These are phyloP conservation scores for Dryas alaskensis DNA, from an alignment of 306 rosid genomes.

Conservation along the genomic window DNA sequence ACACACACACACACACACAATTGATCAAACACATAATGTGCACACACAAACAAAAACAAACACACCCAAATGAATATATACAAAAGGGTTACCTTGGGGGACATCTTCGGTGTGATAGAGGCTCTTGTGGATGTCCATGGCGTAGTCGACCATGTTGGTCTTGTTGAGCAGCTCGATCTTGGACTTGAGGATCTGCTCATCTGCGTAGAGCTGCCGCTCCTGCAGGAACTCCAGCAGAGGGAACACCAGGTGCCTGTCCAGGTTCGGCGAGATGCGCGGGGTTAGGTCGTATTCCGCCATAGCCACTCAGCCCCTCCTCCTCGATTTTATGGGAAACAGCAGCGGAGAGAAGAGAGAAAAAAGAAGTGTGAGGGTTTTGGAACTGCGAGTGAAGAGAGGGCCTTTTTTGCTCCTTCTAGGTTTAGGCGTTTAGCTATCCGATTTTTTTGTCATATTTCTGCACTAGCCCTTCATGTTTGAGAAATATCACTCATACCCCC, in stretches of 20 bases:
- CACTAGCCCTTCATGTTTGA: no score
- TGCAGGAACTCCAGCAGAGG: conserved; percentile 89
- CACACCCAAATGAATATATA: neutral
- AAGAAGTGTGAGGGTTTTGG: neutral
- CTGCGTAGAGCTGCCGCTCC: conserved; percentile 65
- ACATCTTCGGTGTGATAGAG: conserved; percentile 88
- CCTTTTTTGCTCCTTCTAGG: neutral
- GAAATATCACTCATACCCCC: no score
- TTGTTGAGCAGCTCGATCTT: conserved; percentile 86
- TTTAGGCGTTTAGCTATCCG: neutral
- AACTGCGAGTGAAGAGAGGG: neutral
- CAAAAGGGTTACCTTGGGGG: conserved; percentile 45
- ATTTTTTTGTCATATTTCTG: no score
- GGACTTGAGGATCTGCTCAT: conserved; percentile 74
- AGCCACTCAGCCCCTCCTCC: neutral
- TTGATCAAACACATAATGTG: neutral
- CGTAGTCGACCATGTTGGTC: conserved; percentile 96
- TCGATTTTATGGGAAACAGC: neutral
- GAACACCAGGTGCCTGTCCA: conserved; percentile 80
- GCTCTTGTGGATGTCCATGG: conserved; percentile 89
- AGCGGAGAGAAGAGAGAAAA: neutral
- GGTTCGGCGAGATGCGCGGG: conserved; percentile 75
- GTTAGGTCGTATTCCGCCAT: conserved; percentile 91
- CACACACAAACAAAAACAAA: neutral
- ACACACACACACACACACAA: neutral